These are phyloP conservation scores for Apiotrichum brassicae DNA, from an alignment of 1,284 basidiomycete species.

Conservation along the genomic window DNA sequence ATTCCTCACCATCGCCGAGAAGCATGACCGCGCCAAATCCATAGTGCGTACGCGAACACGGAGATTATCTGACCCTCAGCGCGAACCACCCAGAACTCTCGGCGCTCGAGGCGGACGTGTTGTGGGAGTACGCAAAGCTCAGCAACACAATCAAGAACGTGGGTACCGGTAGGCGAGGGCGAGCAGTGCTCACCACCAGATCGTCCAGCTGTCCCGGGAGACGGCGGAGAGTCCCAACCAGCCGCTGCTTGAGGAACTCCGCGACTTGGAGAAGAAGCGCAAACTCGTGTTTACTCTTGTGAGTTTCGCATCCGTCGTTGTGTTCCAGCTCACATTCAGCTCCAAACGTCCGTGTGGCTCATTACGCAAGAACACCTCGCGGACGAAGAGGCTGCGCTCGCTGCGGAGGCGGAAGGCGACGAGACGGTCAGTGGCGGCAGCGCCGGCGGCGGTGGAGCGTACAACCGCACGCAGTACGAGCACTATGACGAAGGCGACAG, in stretches of 20 bases:
- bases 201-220: conserved; percentile 41
- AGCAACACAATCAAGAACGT: conserved; percentile 65
- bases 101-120: conserved; percentile 59
- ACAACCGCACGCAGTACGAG: neutral
- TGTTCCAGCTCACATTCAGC: conserved; percentile 51
- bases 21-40: no score
- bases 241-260: conserved; percentile 65
- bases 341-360: conserved; percentile 92
- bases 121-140: conserved; percentile 74
- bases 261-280: conserved; percentile 88
- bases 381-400: neutral
- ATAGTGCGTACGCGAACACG: no score
- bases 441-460: no score
- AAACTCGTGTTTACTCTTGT: conserved; percentile 84
- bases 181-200: conserved; percentile 26
- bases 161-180: conserved; percentile 22
- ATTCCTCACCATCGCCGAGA: no score
- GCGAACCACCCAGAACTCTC: conserved; percentile 55
- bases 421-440: neutral
- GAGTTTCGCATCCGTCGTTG: conserved; percentile 28
- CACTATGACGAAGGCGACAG: neutral
- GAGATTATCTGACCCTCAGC: no score
- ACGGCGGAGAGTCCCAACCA: conserved; percentile 62
- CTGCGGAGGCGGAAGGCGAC: neutral
- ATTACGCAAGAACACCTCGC: conserved; percentile 60